Evolutionary conservation across 352 stramenopile genomes (phyloP).

Genomic region (Globisporangium perplexum): DNA sequence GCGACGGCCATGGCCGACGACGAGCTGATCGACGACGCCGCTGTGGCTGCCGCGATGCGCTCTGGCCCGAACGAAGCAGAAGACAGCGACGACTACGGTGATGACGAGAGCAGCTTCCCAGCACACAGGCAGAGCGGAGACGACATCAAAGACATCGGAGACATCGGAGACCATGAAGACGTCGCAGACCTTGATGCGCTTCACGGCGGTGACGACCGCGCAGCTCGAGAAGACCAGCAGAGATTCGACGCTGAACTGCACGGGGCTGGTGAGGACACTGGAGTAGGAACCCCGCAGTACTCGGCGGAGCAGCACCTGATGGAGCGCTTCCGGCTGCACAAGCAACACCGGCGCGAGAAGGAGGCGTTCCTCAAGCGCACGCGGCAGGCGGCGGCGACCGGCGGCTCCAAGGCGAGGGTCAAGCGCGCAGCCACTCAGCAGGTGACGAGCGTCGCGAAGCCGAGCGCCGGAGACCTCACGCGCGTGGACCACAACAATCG

Average conservation of each 20-base stretch:
- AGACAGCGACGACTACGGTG: background rate
- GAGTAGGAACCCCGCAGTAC: background rate
- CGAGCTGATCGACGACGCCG: background rate
- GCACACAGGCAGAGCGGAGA: background rate
- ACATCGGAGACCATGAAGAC: background rate
- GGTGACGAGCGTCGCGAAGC: slow-evolving; percentile 7
- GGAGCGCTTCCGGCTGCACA: slow-evolving; percentile 74
- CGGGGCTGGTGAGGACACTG: background rate
- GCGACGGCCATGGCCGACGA: background rate
- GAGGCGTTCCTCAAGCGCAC: slow-evolving; percentile 56
- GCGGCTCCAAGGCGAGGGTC: slow-evolving; percentile 14
- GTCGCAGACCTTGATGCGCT: background rate
- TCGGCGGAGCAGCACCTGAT: slow-evolving; percentile 50
- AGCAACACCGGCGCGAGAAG: slow-evolving; percentile 66
- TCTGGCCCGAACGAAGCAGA: background rate
- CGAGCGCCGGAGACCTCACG: slow-evolving; percentile 29
- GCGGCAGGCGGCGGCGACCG: slow-evolving; percentile 26
- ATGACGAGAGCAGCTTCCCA: background rate
- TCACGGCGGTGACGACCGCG: background rate
- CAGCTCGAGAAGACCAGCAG: background rate
- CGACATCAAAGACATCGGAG: background rate
- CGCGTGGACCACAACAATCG: slow-evolving; percentile 85
- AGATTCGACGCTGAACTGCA: background rate
- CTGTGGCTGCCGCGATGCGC: background rate
- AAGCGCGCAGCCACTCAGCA: background rate